Evolutionary conservation across 1,284 basidiomycete genomes (phyloP).

Genomic region (Trametes pubescens): DNA sequence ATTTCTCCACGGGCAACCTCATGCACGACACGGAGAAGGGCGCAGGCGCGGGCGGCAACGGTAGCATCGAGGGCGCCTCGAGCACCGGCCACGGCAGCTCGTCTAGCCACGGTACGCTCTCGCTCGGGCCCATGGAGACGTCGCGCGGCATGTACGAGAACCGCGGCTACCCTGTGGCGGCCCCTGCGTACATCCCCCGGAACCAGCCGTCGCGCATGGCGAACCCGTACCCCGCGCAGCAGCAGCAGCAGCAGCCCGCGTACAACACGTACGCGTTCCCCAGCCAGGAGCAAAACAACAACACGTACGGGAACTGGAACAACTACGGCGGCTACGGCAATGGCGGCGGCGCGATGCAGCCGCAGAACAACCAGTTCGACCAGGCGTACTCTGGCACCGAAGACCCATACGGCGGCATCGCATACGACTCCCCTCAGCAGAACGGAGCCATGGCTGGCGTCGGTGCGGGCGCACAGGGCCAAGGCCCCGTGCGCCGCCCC

Average conservation of each 20-base stretch:
- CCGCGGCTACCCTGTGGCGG: conserved; percentile 22
- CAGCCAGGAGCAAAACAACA: conserved; percentile 24
- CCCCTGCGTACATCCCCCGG: conserved; percentile 20
- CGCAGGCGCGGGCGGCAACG: conserved; percentile 1
- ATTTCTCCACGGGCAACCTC: conserved; percentile 57
- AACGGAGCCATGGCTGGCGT: conserved; percentile 22
- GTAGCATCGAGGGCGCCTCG: conserved; percentile 13
- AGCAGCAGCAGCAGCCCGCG: conserved; percentile 15
- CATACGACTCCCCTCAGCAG: neutral
- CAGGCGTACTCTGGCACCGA: conserved; percentile 28
- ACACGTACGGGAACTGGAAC: conserved; percentile 29
- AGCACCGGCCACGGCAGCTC: conserved; percentile 43
- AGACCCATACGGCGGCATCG: conserved; percentile 19
- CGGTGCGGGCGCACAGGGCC: conserved; percentile 25
- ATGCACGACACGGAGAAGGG: conserved; percentile 44
- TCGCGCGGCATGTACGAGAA: conserved; percentile 35
- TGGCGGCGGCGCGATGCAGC: neutral
- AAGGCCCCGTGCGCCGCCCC: conserved; percentile 24
- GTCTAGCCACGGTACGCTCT: conserved; percentile 40
- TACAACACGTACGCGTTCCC: conserved; percentile 28
- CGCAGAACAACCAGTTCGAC: conserved; percentile 18
- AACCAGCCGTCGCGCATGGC: conserved; percentile 9
- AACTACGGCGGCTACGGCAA: conserved; percentile 19
- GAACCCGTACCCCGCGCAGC: conserved; percentile 20
- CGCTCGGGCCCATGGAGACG: conserved; percentile 13